Evolutionary conservation across 2,329 filamentous ascomycete species (phyloP).

Genomic region (Bretziella fagacearum): DNA sequence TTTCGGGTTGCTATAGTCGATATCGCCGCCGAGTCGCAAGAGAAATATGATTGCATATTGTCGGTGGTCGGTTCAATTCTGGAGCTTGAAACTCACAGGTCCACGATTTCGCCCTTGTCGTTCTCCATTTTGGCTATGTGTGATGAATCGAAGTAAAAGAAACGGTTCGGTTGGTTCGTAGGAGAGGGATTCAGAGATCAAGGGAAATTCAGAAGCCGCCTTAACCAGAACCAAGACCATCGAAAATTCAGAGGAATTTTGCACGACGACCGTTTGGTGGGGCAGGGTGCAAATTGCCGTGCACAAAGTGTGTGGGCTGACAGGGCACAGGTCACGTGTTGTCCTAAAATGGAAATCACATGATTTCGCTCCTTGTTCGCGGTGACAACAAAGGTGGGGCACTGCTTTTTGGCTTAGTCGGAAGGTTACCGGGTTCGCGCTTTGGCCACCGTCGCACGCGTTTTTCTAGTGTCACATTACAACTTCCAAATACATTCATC

Average conservation of each 20-base stretch:
- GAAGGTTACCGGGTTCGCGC: background rate
- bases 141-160: constrained; percentile 15
- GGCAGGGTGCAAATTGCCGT: constrained; percentile 12
- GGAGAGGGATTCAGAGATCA: constrained; percentile 14
- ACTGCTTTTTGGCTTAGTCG: background rate
- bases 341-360: background rate
- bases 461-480: no score
- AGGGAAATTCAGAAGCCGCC: constrained; percentile 15
- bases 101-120: constrained; percentile 98
- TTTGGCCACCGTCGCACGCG: background rate
- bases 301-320: constrained; percentile 13
- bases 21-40: background rate
- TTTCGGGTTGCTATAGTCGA: background rate
- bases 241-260: constrained; percentile 13
- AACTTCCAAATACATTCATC: no score
- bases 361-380: constrained; percentile 10
- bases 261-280: constrained; percentile 12
- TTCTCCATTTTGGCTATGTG: constrained; percentile 75
- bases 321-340: constrained; percentile 14
- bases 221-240: constrained; percentile 12
- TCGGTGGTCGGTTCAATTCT: background rate
- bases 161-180: constrained; percentile 14
- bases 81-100: constrained; percentile 53
- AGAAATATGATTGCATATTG: constrained; percentile 4
- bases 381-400: background rate